Evolutionary conservation across 495 filamentous ascomycete species (phyloP).

Genomic region (Penicillium alfredii): DNA sequence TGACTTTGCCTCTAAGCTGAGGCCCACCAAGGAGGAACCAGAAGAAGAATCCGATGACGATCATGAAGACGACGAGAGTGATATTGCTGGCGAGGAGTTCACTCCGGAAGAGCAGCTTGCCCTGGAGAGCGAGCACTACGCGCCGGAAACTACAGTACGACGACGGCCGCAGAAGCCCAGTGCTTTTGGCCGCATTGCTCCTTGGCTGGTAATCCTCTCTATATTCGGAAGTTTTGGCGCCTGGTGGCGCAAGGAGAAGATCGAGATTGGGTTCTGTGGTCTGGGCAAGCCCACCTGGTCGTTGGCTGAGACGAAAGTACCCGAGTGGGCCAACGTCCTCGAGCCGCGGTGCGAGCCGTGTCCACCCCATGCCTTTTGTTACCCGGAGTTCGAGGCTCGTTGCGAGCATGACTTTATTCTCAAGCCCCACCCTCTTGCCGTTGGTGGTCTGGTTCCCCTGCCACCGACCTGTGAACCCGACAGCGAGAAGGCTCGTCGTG

Average conservation of each 20-base stretch:
- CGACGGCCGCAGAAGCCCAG: slow-evolving; percentile 30
- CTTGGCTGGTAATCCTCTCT: slow-evolving; percentile 60
- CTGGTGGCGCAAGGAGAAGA: slow-evolving; percentile 91
- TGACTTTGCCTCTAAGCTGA: slow-evolving; percentile 35
- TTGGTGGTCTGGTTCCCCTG: slow-evolving; percentile 76
- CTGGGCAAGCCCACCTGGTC: slow-evolving; percentile 62
- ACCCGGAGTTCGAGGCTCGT: slow-evolving; percentile 61
- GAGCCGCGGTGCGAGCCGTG: slow-evolving; percentile 88
- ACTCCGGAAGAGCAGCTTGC: slow-evolving; percentile 84
- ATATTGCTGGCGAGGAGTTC: slow-evolving; percentile 79
- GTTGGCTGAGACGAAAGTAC: slow-evolving; percentile 48
- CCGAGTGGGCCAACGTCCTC: slow-evolving; percentile 59
- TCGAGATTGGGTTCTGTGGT: slow-evolving; percentile 91
- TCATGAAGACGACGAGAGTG: slow-evolving; percentile 39
- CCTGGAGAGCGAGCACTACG: slow-evolving; percentile 49
- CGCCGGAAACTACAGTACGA: slow-evolving; percentile 26
- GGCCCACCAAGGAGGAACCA: slow-evolving; percentile 22
- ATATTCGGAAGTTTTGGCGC: slow-evolving; percentile 65
- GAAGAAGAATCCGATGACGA: slow-evolving; percentile 34
- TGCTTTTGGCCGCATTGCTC: slow-evolving; percentile 41
- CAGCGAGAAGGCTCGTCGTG: slow-evolving; percentile 80
- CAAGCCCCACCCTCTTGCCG: slow-evolving; percentile 73
- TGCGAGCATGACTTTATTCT: slow-evolving; percentile 88
- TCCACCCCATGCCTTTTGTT: slow-evolving; percentile 87
- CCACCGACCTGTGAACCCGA: slow-evolving; percentile 94